Conservation (phyloP, 306 rosid genomes). For the Prunus dulcis region DNA sequence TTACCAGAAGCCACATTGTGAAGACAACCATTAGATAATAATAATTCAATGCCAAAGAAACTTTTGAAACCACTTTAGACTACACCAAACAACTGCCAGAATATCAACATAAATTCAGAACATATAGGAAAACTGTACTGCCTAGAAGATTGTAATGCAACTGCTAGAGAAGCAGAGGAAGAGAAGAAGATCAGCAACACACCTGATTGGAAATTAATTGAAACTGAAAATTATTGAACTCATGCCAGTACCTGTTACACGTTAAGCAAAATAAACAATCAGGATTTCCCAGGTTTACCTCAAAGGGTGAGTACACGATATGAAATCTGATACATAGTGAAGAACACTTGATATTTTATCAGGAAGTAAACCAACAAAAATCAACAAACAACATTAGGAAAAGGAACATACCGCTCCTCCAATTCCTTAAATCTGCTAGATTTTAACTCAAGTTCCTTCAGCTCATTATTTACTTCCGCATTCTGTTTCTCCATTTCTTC, state of each 20-base stretch:
- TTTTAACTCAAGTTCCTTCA: conserved; percentile 75
- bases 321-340: background rate
- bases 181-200: conserved; percentile 8
- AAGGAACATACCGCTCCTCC: conserved; percentile 74
- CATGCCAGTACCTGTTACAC: conserved; percentile 90
- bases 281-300: conserved; percentile 22
- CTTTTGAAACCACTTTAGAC: background rate
- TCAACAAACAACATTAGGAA: conserved; percentile 12
- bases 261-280: conserved; percentile 21
- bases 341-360: conserved; percentile 19
- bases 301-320: conserved; percentile 8
- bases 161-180: background rate
- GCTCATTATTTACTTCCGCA: conserved; percentile 74
- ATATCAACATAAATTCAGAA: background rate
- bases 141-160: background rate
- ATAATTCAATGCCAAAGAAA: background rate
- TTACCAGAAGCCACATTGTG: background rate
- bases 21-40: background rate
- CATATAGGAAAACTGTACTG: background rate
- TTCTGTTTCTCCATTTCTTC: conserved; percentile 77
- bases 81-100: background rate
- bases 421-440: conserved; percentile 74
- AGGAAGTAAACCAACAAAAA: background rate
- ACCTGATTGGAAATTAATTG: conserved; percentile 95
- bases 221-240: conserved; percentile 90